Conservation (phyloP, 2,329 filamentous ascomycete genomes). For the Pseudogymnoascus pannorum region DNA sequence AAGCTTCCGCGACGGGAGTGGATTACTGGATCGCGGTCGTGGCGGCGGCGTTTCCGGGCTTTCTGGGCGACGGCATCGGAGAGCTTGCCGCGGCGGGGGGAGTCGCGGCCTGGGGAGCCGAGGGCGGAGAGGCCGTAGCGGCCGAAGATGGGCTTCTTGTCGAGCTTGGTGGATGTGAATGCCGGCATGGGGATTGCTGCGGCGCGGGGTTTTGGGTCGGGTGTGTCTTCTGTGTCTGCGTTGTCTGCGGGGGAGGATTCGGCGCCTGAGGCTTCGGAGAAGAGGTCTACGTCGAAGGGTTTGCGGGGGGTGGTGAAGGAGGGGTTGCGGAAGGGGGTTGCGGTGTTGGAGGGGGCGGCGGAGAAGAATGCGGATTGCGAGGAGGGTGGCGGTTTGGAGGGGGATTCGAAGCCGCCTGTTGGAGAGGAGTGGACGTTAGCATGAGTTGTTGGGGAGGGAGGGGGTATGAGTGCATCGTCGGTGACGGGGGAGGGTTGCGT, state of each 20-base stretch:
- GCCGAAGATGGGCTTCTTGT: conserved; percentile 35
- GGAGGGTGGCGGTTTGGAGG: conserved; percentile 33
- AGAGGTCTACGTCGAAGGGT: conserved; percentile 44
- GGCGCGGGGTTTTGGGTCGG: conserved; percentile 47
- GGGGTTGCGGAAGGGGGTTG: conserved; percentile 53
- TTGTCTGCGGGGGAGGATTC: conserved; percentile 52
- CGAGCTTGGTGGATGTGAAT: conserved; percentile 40
- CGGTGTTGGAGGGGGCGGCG: conserved; percentile 37
- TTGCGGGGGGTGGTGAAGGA: conserved; percentile 58
- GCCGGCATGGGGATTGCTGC: conserved; percentile 35
- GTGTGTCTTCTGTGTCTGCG: conserved; percentile 43
- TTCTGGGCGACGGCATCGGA: conserved; percentile 43
- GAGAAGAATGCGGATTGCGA: conserved; percentile 33
- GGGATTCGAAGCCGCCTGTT: conserved; percentile 28
- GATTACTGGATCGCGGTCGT: conserved; percentile 34
- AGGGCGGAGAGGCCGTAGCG: conserved; percentile 36
- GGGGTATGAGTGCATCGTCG: not conserved
- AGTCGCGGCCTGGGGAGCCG: conserved; percentile 53
- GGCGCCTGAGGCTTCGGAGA: conserved; percentile 49
- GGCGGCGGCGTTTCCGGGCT: conserved; percentile 38
- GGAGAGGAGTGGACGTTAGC: conserved; percentile 12
- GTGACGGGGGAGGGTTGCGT: conserved; percentile 10
- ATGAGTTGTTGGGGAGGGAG: not conserved
- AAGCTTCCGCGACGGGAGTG: conserved; percentile 31
- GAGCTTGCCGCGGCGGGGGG: conserved; percentile 47